Evolutionary conservation across 192 early-diverging fungal species (phyloP), one percentile per base, ranked within the genome.

Genomic region (Coemansia sp.): DNA sequence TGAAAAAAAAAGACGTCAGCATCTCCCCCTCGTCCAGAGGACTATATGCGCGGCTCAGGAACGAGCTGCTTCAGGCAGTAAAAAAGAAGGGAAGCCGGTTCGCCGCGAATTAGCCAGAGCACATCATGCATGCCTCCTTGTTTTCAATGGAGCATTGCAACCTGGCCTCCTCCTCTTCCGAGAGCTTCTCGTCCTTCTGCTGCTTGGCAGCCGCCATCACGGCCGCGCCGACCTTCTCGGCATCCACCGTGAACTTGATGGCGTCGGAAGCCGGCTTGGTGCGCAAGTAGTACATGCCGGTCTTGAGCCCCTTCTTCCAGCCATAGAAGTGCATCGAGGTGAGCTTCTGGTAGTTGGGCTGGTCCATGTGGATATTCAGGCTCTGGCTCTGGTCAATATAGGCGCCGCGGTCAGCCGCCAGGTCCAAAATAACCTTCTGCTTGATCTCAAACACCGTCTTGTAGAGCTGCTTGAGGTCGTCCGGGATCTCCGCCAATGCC

Each of bases 301-400:
- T 98, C 88, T 98, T 98, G 15, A 98, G 81, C 3, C 96, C 96
- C 78, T 89, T 87, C 80, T 91, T 91, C 94, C 96, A 97, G 12
- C 91, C 96, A 70, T 97, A 95, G 63, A 98, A 97, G 76, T 97
- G 94, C 96, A 98, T 98, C 33, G 82, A 85, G 6, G 96, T 94
- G 57, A 98, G 81, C 74, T 93, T 94, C 68, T 89, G 91, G 78
- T 88, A 95, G 71, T 90, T 94, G 9, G 93, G 84, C 46, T 92
- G 91, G n/a, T 88, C 92, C 70, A 97, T 82, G 75, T 94, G 92
- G 54, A 98, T 91, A 72, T 98, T 98, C 30, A 98, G 81, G 60
- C 86, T 89, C 68, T 98, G 96, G 39, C 87, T 90, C 68, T 98
- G 96, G 76, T 98, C 94, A 70, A 98, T 96, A 68, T 88, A 98